Conservation (phyloP, 208 protist genomes). For the Lotmaria passim region DNA sequence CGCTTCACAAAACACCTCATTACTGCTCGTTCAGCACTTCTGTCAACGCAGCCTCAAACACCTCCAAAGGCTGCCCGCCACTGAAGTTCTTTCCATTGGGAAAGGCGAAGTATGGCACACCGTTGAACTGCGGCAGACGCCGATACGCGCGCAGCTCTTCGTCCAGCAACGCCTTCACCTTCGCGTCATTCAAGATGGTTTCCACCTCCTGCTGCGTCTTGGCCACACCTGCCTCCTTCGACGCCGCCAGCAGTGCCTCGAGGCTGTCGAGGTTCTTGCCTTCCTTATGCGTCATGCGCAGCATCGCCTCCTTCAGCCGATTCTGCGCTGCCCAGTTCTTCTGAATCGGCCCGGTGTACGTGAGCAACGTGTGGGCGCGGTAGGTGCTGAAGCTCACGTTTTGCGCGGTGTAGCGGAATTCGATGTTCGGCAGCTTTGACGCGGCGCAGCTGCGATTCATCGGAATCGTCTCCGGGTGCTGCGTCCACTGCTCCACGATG, state of each 20-base stretch:
- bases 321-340: conserved; percentile 38
- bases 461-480: conserved; percentile 39
- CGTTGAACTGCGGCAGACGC: conserved; percentile 27
- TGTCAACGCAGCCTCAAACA: conserved; percentile 34
- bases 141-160: conserved; percentile 18
- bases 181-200: conserved; percentile 16
- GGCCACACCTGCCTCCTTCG: conserved; percentile 34
- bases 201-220: conserved; percentile 27
- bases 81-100: conserved; percentile 36
- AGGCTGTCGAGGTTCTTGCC: conserved; percentile 39
- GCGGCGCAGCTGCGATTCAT: conserved; percentile 45
- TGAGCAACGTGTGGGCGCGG: conserved; percentile 43
- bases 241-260: conserved; percentile 23
- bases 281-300: conserved; percentile 48
- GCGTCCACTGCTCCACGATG: conserved; percentile 35
- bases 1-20: too few relatives aligned
- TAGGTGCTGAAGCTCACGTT: conserved; percentile 45
- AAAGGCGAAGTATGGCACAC: conserved; percentile 46
- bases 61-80: conserved; percentile 37
- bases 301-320: conserved; percentile 42
- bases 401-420: conserved; percentile 13
- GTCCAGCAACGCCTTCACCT: conserved; percentile 28
- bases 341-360: conserved; percentile 29
- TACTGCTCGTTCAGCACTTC: conserved; percentile 7
- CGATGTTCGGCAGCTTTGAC: conserved; percentile 36